These are phyloP conservation scores for Nitzschia sp. DNA, from an alignment of 108 stramenopile genomes.

Conservation along the genomic window DNA sequence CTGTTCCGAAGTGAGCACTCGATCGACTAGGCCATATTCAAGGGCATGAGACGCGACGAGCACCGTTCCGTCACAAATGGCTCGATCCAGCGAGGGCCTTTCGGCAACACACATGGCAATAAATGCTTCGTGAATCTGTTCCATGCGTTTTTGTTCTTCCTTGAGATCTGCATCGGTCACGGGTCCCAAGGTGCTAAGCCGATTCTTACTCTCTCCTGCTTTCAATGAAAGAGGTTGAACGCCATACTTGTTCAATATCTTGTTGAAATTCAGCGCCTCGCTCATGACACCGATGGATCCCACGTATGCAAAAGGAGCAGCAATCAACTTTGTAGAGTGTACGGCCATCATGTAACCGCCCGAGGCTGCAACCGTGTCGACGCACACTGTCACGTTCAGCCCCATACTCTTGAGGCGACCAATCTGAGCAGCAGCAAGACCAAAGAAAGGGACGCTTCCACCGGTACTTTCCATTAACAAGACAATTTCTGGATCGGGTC, in stretches of 20 bases:
- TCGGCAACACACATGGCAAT: conserved; percentile 46
- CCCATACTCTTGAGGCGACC: conserved; percentile 55
- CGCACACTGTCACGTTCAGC: conserved; percentile 46
- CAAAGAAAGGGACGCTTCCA: conserved; percentile 74
- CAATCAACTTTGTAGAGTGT: conserved; percentile 64
- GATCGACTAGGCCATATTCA: conserved; percentile 71
- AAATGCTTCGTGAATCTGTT: conserved; percentile 76
- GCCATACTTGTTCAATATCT: conserved; percentile 60
- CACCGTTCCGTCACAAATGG: conserved; percentile 71
- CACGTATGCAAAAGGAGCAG: conserved; percentile 82
- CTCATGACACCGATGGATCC: conserved; percentile 79
- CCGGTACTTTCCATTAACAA: conserved; percentile 69
- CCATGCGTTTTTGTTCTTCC: conserved; percentile 56
- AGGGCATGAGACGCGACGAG: conserved; percentile 63
- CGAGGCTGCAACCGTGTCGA: conserved; percentile 66
- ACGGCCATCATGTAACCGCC: conserved; percentile 83
- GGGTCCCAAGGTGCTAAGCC: conserved; percentile 59
- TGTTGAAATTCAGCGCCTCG: conserved; percentile 74
- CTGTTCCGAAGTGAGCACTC: conserved; percentile 75
- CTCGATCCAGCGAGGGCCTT: conserved; percentile 56
- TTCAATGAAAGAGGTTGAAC: conserved; percentile 69
- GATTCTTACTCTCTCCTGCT: conserved; percentile 78
- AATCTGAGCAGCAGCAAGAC: conserved; percentile 74
- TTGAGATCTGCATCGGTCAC: conserved; percentile 62
- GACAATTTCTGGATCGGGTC: conserved; percentile 56